These are phyloP conservation scores for Candida peoriensis DNA, from an alignment of 805 yeast genomes.

Conservation along the genomic window DNA sequence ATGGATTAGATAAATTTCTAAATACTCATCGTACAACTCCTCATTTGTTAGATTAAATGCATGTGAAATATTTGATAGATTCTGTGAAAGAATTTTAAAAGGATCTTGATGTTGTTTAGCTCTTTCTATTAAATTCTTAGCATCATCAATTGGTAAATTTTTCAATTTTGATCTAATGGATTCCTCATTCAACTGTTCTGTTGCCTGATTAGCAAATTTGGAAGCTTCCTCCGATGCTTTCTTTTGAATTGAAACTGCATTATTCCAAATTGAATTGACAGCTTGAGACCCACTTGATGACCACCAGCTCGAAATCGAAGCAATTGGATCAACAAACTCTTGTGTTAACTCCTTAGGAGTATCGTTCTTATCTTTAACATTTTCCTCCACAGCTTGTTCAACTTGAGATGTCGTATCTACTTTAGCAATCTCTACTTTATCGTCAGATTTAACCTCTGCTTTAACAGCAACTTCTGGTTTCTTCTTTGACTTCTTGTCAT, in stretches of 20 bases:
- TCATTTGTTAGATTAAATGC: slow-evolving; percentile 28
- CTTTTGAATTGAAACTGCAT: slow-evolving; percentile 46
- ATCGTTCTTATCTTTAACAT: slow-evolving; percentile 15
- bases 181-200: slow-evolving; percentile 2
- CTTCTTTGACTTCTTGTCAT: slow-evolving; percentile 14
- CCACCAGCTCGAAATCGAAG: slow-evolving; percentile 73
- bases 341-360: slow-evolving; percentile 10
- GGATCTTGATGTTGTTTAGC: slow-evolving; percentile 10
- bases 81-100: slow-evolving; percentile 15
- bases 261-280: slow-evolving; percentile 64
- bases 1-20: slow-evolving; percentile 60
- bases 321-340: slow-evolving; percentile 51
- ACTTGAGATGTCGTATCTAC: slow-evolving; percentile 4
- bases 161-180: slow-evolving; percentile 7
- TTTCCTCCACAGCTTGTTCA: slow-evolving; percentile 20
- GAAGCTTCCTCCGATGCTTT: slow-evolving; percentile 29
- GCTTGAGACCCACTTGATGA: slow-evolving; percentile 59
- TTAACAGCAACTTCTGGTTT: slow-evolving; percentile 6
- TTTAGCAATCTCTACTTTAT: slow-evolving; percentile 11
- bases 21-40: slow-evolving; percentile 41
- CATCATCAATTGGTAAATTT: slow-evolving; percentile 24
- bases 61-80: slow-evolving; percentile 9
- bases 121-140: slow-evolving; percentile 25
- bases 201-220: slow-evolving; percentile 27
- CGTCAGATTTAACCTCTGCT: slow-evolving; percentile 10